These are phyloP conservation scores for Leccinum cinnamomeum DNA, from an alignment of 1,284 basidiomycete species.

Conservation along the genomic window DNA sequence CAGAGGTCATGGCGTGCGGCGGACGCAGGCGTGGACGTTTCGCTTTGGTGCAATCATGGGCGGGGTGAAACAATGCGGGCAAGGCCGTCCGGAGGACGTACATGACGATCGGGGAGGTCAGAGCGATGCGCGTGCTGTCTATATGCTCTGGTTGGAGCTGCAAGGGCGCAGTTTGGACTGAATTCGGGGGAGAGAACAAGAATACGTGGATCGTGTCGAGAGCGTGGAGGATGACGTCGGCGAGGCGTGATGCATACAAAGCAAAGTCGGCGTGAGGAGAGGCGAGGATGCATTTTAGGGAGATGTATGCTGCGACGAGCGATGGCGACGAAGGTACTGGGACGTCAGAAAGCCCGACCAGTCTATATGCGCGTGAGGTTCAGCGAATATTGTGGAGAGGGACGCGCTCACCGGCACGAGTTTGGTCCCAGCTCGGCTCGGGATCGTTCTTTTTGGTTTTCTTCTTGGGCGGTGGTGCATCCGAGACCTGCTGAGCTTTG, in stretches of 20 bases:
- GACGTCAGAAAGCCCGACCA: no score
- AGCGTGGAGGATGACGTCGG: conserved; percentile 6
- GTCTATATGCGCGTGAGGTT: no score
- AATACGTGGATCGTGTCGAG: conserved; percentile 17
- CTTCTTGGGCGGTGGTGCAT: no score
- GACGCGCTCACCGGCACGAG: no score
- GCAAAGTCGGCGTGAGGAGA: conserved; percentile 9
- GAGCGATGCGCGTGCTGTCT: conserved; percentile 20
- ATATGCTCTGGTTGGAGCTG: conserved; percentile 14
- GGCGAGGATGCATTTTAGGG: conserved; percentile 20
- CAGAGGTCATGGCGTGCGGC: no score
- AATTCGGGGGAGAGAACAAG: conserved; percentile 18
- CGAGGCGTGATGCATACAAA: conserved; percentile 4
- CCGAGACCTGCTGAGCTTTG: no score
- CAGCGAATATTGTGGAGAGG: no score
- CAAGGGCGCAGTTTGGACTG: background rate
- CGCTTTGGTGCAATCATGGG: conserved; percentile 10
- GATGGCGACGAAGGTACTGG: no score
- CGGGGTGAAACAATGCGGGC: conserved; percentile 16
- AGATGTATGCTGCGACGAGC: no score
- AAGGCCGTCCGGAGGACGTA: conserved; percentile 22
- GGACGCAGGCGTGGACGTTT: no score
- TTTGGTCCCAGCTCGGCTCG: no score
- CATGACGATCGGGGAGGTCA: conserved; percentile 26
- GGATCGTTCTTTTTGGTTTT: no score